A percentile compares a stretch with the other conserved stretches of the same genome.
Evolutionary conservation across 2,329 filamentous ascomycete genomes (phyloP).

Genomic region (Colletotrichum theobromicola): DNA sequence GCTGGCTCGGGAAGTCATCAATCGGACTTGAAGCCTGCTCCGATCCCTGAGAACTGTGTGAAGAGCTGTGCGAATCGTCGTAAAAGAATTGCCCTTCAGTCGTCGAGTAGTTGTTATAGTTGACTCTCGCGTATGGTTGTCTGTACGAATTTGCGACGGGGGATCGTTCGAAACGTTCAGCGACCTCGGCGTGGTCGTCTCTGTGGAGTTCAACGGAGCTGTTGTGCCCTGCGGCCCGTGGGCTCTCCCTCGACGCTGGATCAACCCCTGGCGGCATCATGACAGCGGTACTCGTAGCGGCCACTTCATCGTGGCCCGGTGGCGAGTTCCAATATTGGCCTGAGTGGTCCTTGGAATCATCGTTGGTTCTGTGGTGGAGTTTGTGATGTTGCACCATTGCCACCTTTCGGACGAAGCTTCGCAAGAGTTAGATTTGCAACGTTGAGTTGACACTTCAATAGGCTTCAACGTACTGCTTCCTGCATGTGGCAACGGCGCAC

Average conservation of each 20-base stretch:
- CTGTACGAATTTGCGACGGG: background rate
- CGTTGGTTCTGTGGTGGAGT: background rate
- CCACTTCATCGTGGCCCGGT: background rate
- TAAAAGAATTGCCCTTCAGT: background rate
- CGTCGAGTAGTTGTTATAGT: background rate
- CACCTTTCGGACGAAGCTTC: background rate
- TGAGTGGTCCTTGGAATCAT: background rate
- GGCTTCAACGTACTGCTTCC: background rate
- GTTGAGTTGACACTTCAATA: rapidly evolving
- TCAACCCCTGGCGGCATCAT: background rate
- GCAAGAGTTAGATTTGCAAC: background rate
- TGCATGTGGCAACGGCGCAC: background rate
- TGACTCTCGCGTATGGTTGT: background rate
- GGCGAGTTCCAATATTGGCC: background rate
- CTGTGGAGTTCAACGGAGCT: background rate
- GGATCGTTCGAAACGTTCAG: background rate
- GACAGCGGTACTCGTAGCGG: background rate
- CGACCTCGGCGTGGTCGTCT: background rate
- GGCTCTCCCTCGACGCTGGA: background rate
- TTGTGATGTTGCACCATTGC: background rate
- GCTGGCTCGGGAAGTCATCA: background rate
- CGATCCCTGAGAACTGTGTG: background rate
- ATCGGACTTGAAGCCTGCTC: background rate
- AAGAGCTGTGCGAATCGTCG: background rate
- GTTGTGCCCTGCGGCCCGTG: background rate